These are phyloP conservation scores for Rosa multiflora DNA, from an alignment of 306 rosid species.

Conservation along the genomic window DNA sequence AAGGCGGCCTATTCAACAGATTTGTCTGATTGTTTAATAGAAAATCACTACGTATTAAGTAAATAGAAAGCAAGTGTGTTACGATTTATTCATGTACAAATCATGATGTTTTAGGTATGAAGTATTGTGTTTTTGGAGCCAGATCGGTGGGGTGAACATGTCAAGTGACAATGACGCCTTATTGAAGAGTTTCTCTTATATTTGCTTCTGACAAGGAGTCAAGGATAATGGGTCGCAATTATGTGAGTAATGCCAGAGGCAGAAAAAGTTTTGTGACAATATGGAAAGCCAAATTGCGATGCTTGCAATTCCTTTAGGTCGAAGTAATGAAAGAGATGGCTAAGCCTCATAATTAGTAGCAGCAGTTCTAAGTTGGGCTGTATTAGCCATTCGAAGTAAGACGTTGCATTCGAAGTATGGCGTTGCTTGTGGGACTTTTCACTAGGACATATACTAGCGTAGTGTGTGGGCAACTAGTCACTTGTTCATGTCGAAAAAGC, in stretches of 20 bases:
- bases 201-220: not conserved
- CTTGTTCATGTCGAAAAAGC: not conserved
- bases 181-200: not conserved
- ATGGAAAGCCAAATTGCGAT: not conserved
- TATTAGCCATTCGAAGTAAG: not conserved
- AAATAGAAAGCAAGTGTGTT: not conserved
- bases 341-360: not conserved
- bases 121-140: not conserved
- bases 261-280: not conserved
- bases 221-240: not conserved
- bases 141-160: not conserved
- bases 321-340: constrained; percentile 15
- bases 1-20: not conserved
- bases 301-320: not conserved
- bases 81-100: not conserved
- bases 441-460: constrained; percentile 20
- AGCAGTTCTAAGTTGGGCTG: not conserved
- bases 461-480: constrained; percentile 25
- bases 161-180: not conserved
- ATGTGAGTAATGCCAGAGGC: not conserved
- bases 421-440: constrained; percentile 42
- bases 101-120: not conserved
- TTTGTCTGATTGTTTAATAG: not conserved
- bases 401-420: constrained; percentile 17
- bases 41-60: not conserved